These are phyloP conservation scores for Ganoderma meredithae DNA, from an alignment of 1,284 basidiomycete genomes.

Conservation along the genomic window DNA sequence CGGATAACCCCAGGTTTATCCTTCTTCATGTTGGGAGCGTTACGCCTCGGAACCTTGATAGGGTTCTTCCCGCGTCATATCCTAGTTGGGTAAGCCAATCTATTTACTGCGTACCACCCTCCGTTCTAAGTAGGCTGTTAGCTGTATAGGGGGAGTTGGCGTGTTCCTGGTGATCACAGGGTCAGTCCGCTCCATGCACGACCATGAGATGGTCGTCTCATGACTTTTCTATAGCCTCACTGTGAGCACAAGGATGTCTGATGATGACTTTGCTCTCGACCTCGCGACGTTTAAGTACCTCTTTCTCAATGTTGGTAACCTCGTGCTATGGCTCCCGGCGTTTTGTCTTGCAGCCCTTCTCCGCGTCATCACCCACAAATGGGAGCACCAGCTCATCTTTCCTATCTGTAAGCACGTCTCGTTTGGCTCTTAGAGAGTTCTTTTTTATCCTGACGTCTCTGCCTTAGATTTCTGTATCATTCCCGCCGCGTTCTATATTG, in stretches of 20 bases:
- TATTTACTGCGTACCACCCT: neutral
- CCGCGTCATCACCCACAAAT: conserved; percentile 82
- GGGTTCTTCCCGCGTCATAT: conserved; percentile 99
- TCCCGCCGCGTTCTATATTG: conserved; percentile 85
- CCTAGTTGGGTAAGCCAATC: conserved; percentile 74
- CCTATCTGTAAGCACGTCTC: conserved; percentile 75
- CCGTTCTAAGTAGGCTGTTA: conserved; percentile 36
- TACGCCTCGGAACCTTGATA: conserved; percentile 86
- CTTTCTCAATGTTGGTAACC: conserved; percentile 64
- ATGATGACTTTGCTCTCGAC: conserved; percentile 81
- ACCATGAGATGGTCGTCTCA: neutral
- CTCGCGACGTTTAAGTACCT: conserved; percentile 70
- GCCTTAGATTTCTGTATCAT: conserved; percentile 83
- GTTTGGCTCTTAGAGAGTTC: neutral
- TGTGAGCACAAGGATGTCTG: conserved; percentile 84
- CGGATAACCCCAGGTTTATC: conserved; percentile 61
- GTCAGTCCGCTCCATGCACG: conserved; percentile 46
- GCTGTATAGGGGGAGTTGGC: conserved; percentile 96
- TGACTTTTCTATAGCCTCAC: conserved; percentile 64
- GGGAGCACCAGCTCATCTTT: conserved; percentile 91
- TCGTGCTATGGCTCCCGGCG: conserved; percentile 81
- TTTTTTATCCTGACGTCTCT: neutral
- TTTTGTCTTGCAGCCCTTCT: conserved; percentile 82
- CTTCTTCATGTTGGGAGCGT: conserved; percentile 86
- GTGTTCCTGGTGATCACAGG: conserved; percentile 92